Evolutionary conservation across 495 filamentous ascomycete genomes (phyloP), one percentile per base, ranked within the genome.

Genomic region (Neurospora pannonica): DNA sequence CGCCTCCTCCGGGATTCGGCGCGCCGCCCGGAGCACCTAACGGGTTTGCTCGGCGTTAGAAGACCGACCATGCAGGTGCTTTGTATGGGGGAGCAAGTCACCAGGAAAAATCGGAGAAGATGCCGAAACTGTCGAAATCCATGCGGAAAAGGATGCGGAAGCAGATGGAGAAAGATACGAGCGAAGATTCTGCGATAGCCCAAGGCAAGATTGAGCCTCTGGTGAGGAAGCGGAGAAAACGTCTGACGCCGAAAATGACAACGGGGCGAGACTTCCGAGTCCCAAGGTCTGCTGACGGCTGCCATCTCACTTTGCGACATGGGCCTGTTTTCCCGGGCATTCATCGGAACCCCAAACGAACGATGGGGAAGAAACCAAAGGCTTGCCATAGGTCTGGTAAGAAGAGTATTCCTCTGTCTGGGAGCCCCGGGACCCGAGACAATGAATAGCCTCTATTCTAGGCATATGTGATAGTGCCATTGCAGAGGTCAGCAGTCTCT

Each of bases 1-100:
- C 31, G 28, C 67, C 72, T 28, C 77, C 73, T 37, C 76, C 76
- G 6, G 79, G 78, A 36, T 81, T 79, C 43, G 74, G 73, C 8
- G 42, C 40, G 5, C 78, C 75, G 0, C 70, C 74, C n/a, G 73
- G 62, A n/a, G 67, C 78, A 5, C 73, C 78, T 0, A 76, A 72
- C 38, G 71, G 78, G 24, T 74, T 78, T 71, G 67, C 34, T 42
- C 76, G 77, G 24, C 74, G 78, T 43, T 77, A 73, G 71, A 60
- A 31, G 15, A 62, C 28, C 31, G 37, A 42, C 13, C 11, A 31
- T 31, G 2, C 54, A 31, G 6, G 34, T 67, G 54, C 54, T 36
- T 67, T 36, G 54, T 17, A 15, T 19, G 13, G 24, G 15, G 28
- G 19, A 34, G 13, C 54, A 17, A 67, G 6, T 67, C 54, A 31